Evolutionary conservation across 2,329 filamentous ascomycete species (phyloP), one percentile per base, ranked within the genome.

Genomic region (Nectriaceae sp.): DNA sequence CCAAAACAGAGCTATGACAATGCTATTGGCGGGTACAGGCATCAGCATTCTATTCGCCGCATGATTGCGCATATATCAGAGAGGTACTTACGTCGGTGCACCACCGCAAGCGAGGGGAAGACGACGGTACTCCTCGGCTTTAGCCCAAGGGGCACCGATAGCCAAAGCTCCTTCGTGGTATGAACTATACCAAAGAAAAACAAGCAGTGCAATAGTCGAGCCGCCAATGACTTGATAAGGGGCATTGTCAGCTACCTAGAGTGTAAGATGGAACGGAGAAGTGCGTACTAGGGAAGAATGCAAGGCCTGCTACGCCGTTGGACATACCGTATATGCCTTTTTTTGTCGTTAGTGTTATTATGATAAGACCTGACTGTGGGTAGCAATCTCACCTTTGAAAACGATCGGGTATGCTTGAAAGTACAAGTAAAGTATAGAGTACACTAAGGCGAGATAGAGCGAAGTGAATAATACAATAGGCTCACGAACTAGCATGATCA

Each of bases 321-420:
- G 43, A 46, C 8, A 50, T 24, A 3, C 18, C 40, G 31, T 46
- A 50, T 13, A 50, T 39, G 15, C 39, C 47, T 49, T 11, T 15
- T n/a, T n/a, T n/a, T n/a, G n/a, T n/a, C n/a, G n/a, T n/a, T n/a
- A n/a, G n/a, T n/a, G n/a, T n/a, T n/a, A n/a, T n/a, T n/a, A n/a
- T n/a, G n/a, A n/a, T n/a, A n/a, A n/a, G n/a, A n/a, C n/a, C n/a
- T n/a, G n/a, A n/a, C n/a, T n/a, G n/a, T n/a, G n/a, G n/a, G n/a
- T n/a, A n/a, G n/a, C n/a, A n/a, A n/a, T n/a, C n/a, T 3, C 31
- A n/a, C 48, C 48, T n/a, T 55, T 49, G 39, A 59, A 59, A 1
- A 59, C 52, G 11, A 59, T 57, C 0, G 56, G 56, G 2, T 59
- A 59, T 10, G 52, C 54, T 21, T 59, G 52, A 1, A 59, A 59